A percentile compares a stretch with the other conserved stretches of the same genome.
phyloP scores from a whole-genome alignment of 192 early-diverging fungal genomes.

The Coemansia sp. region DNA sequence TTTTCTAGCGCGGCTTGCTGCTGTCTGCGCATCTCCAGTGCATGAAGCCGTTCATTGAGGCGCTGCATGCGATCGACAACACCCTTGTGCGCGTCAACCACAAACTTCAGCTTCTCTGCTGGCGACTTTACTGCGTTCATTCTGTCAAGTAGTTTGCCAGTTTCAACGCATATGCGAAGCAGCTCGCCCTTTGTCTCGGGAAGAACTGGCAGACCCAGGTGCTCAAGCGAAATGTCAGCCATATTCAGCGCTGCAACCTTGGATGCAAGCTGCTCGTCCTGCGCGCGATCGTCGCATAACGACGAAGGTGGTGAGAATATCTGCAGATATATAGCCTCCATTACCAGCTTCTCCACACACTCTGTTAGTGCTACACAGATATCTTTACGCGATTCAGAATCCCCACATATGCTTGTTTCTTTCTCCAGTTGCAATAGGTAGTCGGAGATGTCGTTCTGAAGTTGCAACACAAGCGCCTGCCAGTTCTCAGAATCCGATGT shows the following conservation, averaged over 20 bases:
- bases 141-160: conserved; percentile 24
- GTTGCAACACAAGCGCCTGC: conserved; percentile 30
- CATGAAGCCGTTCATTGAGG: conserved; percentile 23
- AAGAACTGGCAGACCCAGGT: conserved; percentile 56
- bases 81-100: conserved; percentile 47
- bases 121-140: conserved; percentile 40
- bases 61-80: conserved; percentile 45
- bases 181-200: conserved; percentile 19
- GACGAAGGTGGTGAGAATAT: conserved; percentile 32
- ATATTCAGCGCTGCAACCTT: conserved; percentile 69
- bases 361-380: conserved; percentile 27
- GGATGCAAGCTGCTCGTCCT: conserved; percentile 65
- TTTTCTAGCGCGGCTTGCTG: neutral
- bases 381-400: conserved; percentile 32
- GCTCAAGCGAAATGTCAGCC: conserved; percentile 59
- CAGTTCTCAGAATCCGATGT: conserved; percentile 19
- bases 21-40: neutral
- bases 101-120: conserved; percentile 48
- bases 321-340: conserved; percentile 30
- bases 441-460: conserved; percentile 18
- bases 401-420: conserved; percentile 50
- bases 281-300: conserved; percentile 57
- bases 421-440: conserved; percentile 27
- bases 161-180: conserved; percentile 29
- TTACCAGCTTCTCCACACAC: conserved; percentile 45